Base-by-base conservation (phyloP, 345 rosid species). In the Bruguiera gymnorhiza region DNA sequence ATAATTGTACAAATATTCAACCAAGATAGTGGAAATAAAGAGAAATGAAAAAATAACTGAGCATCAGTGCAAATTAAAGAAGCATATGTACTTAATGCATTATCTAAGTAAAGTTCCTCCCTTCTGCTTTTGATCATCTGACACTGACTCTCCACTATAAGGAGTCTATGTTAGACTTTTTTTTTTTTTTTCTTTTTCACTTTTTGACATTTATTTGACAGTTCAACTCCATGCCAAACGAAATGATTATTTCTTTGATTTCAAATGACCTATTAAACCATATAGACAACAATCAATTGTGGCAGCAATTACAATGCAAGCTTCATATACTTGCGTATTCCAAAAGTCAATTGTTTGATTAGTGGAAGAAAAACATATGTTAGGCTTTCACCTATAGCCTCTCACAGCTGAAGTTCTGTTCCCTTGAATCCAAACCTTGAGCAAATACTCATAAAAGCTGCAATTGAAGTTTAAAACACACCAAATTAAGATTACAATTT, bases 391-490 rank as follows among this genome's bases (percentile, higher is more conserved):
- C 98, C 98, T 87, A 67, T 90, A 93, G 60, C 36, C 80, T 72
- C 80, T 87, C 68, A 93, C 88, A 60, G 81, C 83, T 67, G 85
- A 74, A 11, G 97, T 90, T 83, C 83, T 87, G 81, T 87, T 90
- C 69, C 98, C 98, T 74, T 90, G 96, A 55, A 93, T 76, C 98
- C 98, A 93, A 65, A 84, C 97, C 78, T 93, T 93, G 75, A 93
- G 98, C 82, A 93, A 76, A 80, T 93, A 90, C 70, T 93, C 97
- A 46, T 93, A 93, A 74, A 93, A 93, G 86, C 98, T 93, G 85
- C 80, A 81, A 76, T 54, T 27, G 32, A 60, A 64, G 23, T 56
- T 66, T 58, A 36, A 18, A 48, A 68, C 6, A 43, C 34, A 8
- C 29, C 55, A 48, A 24, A 65, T 46, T 27, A 15, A 32, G 32